Base-by-base conservation (phyloP, 441 rosid species). In the Arabidopsis hybrid region DNA sequence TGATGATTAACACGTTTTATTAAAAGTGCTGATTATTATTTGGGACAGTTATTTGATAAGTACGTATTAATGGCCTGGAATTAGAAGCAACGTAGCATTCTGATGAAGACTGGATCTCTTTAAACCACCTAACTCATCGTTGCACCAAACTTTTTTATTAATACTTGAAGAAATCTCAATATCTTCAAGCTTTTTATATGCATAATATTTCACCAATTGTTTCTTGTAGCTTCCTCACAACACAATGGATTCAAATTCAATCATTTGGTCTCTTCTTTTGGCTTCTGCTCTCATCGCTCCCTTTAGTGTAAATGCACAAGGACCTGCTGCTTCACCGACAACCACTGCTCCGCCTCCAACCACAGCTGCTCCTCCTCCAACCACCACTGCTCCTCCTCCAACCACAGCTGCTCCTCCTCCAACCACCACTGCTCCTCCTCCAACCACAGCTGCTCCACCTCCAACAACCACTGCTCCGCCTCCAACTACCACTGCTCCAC, bases 301-400 rank as follows among this genome's bases (percentile, higher is more conserved):
- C 49, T 74, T 75, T 73, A 72, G 65, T 71, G 77, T 74, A 62
- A 70, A 76, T 80, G 96, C 90, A 55, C 95, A 91, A 83, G 74
- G 84, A 76, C 97, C 97, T 6, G 88, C 91, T 5, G 82, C 89
- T 62, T 85, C 95, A n/a, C 97, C 95, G 0, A 69, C 79, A 65
- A 69, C 52, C 38, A 69, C 12, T 16, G 11, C 75, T 14, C 79
- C 84, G 0, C 85, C 86, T 7, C 32, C 78, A 13, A 69, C 79
- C 6, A 72, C 82, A 8, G 2, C 71, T 0, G 82, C 77, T 57
- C 74, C 74, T 0, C 83, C 89, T 6, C 55, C 81, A 21, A 64
- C 83, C 11, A 70, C 83, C 7, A n/a, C 69, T 16, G 29, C 73
- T 13, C 49, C 83, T 13, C 83, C 85, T 36, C 82, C 90, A 45